Evolutionary conservation across 192 early-diverging fungal genomes (phyloP).

Genomic region (Physocladia obscura): DNA sequence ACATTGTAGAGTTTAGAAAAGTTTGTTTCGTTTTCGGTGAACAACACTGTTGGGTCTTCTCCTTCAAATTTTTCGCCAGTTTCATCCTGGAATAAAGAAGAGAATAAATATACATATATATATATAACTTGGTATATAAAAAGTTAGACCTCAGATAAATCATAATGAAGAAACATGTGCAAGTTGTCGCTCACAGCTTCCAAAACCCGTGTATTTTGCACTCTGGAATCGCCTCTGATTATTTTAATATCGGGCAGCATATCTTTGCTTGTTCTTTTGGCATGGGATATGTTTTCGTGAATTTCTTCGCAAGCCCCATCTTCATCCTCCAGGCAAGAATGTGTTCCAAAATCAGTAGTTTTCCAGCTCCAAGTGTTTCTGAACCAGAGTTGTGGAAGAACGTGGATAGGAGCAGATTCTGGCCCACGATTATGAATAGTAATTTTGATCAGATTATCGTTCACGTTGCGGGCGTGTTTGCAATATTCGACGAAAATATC

Average conservation of each 20-base stretch:
- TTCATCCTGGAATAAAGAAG: no score
- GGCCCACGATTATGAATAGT: constrained; percentile 21
- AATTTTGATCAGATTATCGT: constrained; percentile 19
- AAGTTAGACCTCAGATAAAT: background rate
- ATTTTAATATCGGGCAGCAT: constrained; percentile 7
- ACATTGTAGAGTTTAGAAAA: constrained; percentile 36
- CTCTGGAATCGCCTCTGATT: no score
- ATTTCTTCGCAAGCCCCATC: background rate
- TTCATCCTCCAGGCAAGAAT: constrained; percentile 10
- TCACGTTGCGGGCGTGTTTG: constrained; percentile 27
- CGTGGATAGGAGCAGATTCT: constrained; percentile 21
- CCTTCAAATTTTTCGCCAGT: background rate
- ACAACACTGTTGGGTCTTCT: constrained; percentile 35
- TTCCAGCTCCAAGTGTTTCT: constrained; percentile 35
- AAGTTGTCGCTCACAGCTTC: background rate
- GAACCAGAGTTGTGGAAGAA: constrained; percentile 34
- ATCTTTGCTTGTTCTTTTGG: no score
- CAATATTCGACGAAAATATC: constrained; percentile 33
- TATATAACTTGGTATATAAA: no score
- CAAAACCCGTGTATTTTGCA: background rate
- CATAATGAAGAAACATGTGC: constrained; percentile 22
- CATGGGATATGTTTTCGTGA: no score
- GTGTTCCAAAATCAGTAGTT: background rate
- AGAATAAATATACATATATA: no score
- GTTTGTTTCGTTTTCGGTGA: constrained; percentile 57